Evolutionary conservation across 2,329 filamentous ascomycete genomes (phyloP), one percentile per base, ranked within the genome.

Genomic region (Trichoderma polysporum): DNA sequence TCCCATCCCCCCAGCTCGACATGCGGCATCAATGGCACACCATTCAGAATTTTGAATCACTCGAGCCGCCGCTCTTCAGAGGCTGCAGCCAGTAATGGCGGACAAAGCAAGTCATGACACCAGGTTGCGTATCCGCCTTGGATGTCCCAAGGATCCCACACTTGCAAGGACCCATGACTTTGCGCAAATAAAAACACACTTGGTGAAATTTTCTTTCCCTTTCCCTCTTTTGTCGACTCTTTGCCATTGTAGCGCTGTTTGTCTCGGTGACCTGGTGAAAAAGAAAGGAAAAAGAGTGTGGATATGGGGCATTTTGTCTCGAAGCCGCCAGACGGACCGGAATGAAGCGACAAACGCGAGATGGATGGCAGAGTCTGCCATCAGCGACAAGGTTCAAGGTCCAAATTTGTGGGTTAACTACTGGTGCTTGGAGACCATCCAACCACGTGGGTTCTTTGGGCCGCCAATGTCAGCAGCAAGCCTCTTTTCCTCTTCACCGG

Each of bases 1-100:
- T 60, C 60, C 37, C 56, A 58, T 60, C 63, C 41, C 35, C 63
- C 63, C 54, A 66, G 63, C 47, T 58, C 56, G 33, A 53, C 22
- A 66, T 50, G 41, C 63, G 22, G 27, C 45, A 52, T 41, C 54
- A 66, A 66, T 66, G 63, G 63, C 63, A 66, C 63, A 66, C 63
- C 54, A 56, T 59, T 53, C 33, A 45, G 19, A 12, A 29, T 8
- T 64, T 17, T 56, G 50, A 47, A 45, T 17, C 19, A 49, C 19
- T 61, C 57, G 29, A 60, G 27, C n/a, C 39, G 39, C 39, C 39
- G 57, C 57, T 33, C 49, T 17, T 31, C 37, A 45, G 29, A 56
- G 13, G 25, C 50, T 41, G 60, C 50, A 64, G 60, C 60, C 50
- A 54, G 50, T 64, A 45, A 64, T 25, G 50, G 37, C 25, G 37